These are phyloP conservation scores for Alopecurus myosuroides DNA, from an alignment of 176 grass and related monocot species.

Conservation along the genomic window DNA sequence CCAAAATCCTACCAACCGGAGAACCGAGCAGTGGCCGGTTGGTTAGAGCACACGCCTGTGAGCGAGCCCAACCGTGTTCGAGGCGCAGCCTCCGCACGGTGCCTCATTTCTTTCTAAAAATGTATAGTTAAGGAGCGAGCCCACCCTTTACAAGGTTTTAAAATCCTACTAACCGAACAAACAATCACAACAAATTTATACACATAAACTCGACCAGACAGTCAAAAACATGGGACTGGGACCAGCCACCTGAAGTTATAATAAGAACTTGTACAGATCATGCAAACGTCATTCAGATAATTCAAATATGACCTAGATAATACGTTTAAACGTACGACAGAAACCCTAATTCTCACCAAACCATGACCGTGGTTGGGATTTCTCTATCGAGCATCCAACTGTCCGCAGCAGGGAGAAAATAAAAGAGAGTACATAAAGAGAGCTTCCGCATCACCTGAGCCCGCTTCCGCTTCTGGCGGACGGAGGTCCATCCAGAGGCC, in stretches of 20 bases:
- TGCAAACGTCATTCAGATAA: slow-evolving; percentile 2
- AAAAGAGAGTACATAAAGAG: not conserved
- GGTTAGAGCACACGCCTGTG: too few relatives aligned
- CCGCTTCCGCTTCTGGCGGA: slow-evolving; percentile 45
- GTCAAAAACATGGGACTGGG: not conserved
- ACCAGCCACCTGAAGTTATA: not conserved
- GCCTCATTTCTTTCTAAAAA: too few relatives aligned
- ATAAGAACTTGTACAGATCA: not conserved
- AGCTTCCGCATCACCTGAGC: slow-evolving; percentile 25
- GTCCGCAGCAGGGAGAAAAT: not conserved
- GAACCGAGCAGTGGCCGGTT: too few relatives aligned
- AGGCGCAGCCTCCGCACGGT: too few relatives aligned
- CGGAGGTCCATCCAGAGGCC: slow-evolving; percentile 20
- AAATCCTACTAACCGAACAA: too few relatives aligned
- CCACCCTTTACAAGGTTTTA: too few relatives aligned
- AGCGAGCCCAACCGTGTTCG: too few relatives aligned
- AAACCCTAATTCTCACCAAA: not conserved
- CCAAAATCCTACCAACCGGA: not conserved
- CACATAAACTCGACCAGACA: not conserved
- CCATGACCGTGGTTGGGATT: not conserved
- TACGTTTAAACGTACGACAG: not conserved
- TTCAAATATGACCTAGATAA: not conserved
- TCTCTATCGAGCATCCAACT: not conserved
- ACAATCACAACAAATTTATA: not conserved
- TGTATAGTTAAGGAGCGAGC: too few relatives aligned